Conservation (phyloP, 1,284 basidiomycete species). For the Microbotryum scabiosae region DNA sequence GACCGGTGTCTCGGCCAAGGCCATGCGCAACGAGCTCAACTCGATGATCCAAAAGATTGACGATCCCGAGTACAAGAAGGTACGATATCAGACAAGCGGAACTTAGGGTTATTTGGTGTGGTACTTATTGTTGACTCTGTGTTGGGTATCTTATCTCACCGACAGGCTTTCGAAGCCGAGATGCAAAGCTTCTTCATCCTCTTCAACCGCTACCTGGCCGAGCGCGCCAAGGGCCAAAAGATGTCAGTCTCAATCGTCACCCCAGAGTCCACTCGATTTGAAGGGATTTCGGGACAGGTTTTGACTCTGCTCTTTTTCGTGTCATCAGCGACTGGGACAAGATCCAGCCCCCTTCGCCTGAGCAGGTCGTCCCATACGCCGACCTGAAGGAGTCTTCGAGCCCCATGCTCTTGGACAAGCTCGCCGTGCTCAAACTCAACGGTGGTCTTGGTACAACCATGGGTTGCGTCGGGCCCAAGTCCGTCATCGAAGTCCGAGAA, state of each 20-base stretch:
- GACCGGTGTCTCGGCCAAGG: conserved; percentile 91
- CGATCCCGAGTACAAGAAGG: conserved; percentile 73
- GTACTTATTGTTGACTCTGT: background rate
- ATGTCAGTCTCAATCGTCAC: conserved; percentile 54
- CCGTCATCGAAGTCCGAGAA: conserved; percentile 43
- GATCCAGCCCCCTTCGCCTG: conserved; percentile 86
- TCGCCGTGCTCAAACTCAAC: conserved; percentile 98
- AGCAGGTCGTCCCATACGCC: conserved; percentile 86
- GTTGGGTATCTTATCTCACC: background rate
- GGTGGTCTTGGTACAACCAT: conserved; percentile 97
- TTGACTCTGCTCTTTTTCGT: conserved; percentile 1
- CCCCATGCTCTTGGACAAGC: conserved; percentile 72
- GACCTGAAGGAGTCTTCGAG: conserved; percentile 57
- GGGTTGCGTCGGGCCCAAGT: conserved; percentile 65
- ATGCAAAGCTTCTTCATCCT: conserved; percentile 99
- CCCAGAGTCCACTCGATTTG: background rate
- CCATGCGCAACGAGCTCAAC: conserved; percentile 98
- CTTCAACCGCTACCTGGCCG: conserved; percentile 93
- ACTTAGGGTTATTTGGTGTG: background rate
- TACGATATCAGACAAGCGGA: conserved; percentile 40
- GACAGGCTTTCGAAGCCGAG: conserved; percentile 81
- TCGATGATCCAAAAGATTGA: conserved; percentile 73
- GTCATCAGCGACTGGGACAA: conserved; percentile 82
- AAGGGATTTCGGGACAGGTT: too few relatives aligned
- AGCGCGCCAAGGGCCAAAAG: conserved; percentile 88